phyloP scores from a whole-genome alignment of 768 basidiomycete genomes.

The Serendipita sp. region DNA sequence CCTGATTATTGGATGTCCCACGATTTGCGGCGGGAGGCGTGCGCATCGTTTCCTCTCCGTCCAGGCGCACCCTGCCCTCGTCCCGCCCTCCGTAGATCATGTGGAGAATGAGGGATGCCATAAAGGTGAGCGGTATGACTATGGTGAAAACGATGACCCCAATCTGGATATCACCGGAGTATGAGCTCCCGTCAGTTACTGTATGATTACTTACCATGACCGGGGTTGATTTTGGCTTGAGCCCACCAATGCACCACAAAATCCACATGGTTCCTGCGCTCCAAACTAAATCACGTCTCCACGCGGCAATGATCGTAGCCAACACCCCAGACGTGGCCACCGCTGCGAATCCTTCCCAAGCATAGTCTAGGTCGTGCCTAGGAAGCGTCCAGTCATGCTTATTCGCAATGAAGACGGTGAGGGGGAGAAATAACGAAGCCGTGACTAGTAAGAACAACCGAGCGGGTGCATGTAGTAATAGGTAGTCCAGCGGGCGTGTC shows the following conservation, averaged over 20 bases:
- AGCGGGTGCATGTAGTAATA: constrained; percentile 78
- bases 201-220: constrained; percentile 37
- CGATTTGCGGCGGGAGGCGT: background rate
- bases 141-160: constrained; percentile 48
- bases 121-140: constrained; percentile 45
- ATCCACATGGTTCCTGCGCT: constrained; percentile 62
- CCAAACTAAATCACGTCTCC: constrained; percentile 57
- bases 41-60: background rate
- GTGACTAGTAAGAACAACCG: constrained; percentile 58
- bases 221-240: constrained; percentile 43
- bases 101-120: constrained; percentile 19
- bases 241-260: constrained; percentile 46
- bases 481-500: constrained; percentile 54
- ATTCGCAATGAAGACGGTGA: constrained; percentile 52
- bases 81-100: constrained; percentile 9
- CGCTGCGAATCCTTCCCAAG: constrained; percentile 61
- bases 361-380: constrained; percentile 39
- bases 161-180: constrained; percentile 26
- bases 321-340: constrained; percentile 45
- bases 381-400: constrained; percentile 45
- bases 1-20: background rate
- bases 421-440: constrained; percentile 22
- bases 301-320: constrained; percentile 38
- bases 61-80: background rate
- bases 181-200: background rate